Base-by-base conservation (phyloP, 108 stramenopile species). In the Heterococcus sp. region DNA sequence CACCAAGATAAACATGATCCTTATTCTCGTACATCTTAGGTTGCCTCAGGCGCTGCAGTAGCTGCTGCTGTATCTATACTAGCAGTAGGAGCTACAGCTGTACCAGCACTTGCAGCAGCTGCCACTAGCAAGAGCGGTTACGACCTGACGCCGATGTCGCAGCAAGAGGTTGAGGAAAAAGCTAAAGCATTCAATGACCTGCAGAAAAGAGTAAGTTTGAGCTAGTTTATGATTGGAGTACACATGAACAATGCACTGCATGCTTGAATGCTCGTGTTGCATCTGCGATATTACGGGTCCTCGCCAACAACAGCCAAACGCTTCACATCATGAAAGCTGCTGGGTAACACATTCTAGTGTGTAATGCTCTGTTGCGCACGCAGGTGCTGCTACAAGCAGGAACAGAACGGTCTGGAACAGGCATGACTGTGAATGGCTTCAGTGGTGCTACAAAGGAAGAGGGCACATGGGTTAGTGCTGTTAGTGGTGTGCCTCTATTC, bases 391-490 rank as follows among this genome's bases (percentile, higher is more conserved):
- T 64, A 27, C 37, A 80, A 76, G 84, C 84, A 32, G 76, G 84
- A 3, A 84, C 84, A 29, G 84, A 84, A 46, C 38, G 66, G 26
- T 65, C 76, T 1, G 70, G 70, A 40, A 58, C 77, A 2, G 84
- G 84, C 0, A 46, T 65, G 32, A 84, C 84, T 32, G 76, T 83
- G 8, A 85, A 83, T 46, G 86, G 86, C 4, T 67, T 75, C 58
- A 5, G 38, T 2, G 69, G 71, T 1, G 37, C 31, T 38, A 72
- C 74, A 3, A 85, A 87, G 74, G 75, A 32, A 38, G 76, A 86
- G 37, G 94, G 94, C 2, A 72, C 86, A 0, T 96, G 91, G 84
- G 74, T 69, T n/a, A 93, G 92, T 66, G 93, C 94, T 2, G 89
- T 90, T 27, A 93, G 92, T 72, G 89, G 90, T 0, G 72, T 88